Evolutionary conservation across 139 green algal species (phyloP).

Genomic region (Chlamydomonas incerta): DNA sequence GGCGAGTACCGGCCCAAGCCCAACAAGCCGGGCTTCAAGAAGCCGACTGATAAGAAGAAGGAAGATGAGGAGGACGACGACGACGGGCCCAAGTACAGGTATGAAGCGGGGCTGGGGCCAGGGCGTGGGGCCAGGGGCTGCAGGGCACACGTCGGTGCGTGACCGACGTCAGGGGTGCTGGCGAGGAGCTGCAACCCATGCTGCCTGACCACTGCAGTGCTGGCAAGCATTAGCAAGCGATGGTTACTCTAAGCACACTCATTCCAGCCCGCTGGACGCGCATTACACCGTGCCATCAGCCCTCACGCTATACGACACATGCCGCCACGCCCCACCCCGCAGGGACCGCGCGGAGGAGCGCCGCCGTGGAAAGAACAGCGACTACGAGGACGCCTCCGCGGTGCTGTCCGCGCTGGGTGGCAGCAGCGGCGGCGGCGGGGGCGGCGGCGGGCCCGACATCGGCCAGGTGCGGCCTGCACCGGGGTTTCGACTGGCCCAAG

Average conservation of each 20-base stretch:
- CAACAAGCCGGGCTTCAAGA: conserved; percentile 52
- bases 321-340: no score
- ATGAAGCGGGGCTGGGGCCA: background rate
- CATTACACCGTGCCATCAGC: no score
- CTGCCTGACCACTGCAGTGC: no score
- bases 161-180: no score
- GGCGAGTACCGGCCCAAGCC: conserved; percentile 37
- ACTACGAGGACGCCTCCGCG: conserved; percentile 67
- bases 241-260: no score
- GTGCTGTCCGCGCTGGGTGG: conserved; percentile 43
- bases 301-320: no score
- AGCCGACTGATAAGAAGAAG: conserved; percentile 45
- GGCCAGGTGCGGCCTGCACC: conserved; percentile 1
- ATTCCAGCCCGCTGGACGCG: no score
- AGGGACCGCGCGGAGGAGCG: conserved; percentile 86
- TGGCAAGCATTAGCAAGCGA: no score
- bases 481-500: no score
- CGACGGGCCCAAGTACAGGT: conserved; percentile 73
- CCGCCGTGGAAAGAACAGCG: conserved; percentile 65
- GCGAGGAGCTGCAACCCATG: no score
- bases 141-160: no score
- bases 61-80: conserved; percentile 63
- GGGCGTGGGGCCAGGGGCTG: no score
- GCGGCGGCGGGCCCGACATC: background rate
- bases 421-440: background rate